phyloP scores from a whole-genome alignment of 2,329 filamentous ascomycete genomes.

The Sporothrix dimorphospora region DNA sequence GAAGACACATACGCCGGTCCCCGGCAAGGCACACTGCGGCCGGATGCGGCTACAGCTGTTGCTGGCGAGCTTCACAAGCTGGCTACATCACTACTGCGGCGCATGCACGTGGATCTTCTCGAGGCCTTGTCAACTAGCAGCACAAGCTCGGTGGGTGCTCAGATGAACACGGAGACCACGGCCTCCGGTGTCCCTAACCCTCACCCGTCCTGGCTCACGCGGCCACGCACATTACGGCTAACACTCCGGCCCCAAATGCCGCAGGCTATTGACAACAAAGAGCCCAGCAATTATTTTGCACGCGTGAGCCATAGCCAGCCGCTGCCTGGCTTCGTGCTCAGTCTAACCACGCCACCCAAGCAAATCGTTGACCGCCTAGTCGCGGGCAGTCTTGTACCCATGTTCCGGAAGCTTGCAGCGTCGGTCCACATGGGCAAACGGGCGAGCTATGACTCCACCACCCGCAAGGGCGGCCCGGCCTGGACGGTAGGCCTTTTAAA shows the following conservation, averaged over 20 bases:
- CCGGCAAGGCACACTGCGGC: constrained; percentile 65
- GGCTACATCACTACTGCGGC: constrained; percentile 69
- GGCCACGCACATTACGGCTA: constrained; percentile 79
- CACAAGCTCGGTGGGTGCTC: not conserved
- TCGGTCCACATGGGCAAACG: constrained; percentile 29
- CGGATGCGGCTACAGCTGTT: constrained; percentile 66
- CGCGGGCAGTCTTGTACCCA: constrained; percentile 32
- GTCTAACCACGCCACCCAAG: constrained; percentile 44
- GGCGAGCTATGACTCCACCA: not conserved
- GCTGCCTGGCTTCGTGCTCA: constrained; percentile 66
- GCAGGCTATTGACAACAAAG: constrained; percentile 9
- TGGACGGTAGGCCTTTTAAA: constrained; percentile 88
- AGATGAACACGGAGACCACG: not conserved
- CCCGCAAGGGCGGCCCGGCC: constrained; percentile 42
- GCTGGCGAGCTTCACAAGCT: constrained; percentile 69
- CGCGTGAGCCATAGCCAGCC: constrained; percentile 76
- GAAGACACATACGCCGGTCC: constrained; percentile 82
- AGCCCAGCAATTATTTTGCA: constrained; percentile 55
- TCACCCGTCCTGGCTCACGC: constrained; percentile 67
- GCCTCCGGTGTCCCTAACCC: not conserved
- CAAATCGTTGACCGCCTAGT: constrained; percentile 36
- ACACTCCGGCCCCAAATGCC: constrained; percentile 65
- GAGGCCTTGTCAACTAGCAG: constrained; percentile 38
- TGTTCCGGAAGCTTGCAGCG: constrained; percentile 35
- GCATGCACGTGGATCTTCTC: constrained; percentile 78